phyloP scores from a whole-genome alignment of 768 basidiomycete genomes.

The Rubroboletus pulcherrimus region DNA sequence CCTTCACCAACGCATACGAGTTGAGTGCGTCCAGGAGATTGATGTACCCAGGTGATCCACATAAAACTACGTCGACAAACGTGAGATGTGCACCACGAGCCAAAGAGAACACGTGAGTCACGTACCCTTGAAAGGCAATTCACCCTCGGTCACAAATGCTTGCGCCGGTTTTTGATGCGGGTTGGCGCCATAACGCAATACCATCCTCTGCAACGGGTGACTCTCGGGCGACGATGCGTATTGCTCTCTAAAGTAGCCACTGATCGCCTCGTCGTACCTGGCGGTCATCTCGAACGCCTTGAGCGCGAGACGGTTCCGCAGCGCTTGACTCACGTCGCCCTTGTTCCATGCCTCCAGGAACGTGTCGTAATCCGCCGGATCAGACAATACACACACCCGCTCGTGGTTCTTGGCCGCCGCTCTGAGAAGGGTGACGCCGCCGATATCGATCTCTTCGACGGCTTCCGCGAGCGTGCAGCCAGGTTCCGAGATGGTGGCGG shows the following conservation, averaged over 20 bases:
- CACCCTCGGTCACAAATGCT: constrained; percentile 85
- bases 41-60: constrained; percentile 96
- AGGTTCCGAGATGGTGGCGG: constrained; percentile 82
- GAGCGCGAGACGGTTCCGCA: constrained; percentile 80
- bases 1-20: constrained; percentile 93
- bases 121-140: constrained; percentile 89
- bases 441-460: constrained; percentile 98
- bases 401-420: constrained; percentile 98
- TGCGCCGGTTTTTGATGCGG: constrained; percentile 99
- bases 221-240: constrained; percentile 86
- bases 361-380: constrained; percentile 80
- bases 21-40: constrained; percentile 97
- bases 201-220: constrained; percentile 74
- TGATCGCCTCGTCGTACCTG: constrained; percentile 91
- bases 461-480: constrained; percentile 88
- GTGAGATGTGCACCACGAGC: neutral
- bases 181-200: constrained; percentile 93
- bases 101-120: neutral
- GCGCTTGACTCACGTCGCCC: constrained; percentile 67
- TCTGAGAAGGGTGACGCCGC: constrained; percentile 94
- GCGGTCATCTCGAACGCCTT: constrained; percentile 99
- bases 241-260: constrained; percentile 93
- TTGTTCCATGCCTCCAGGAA: constrained; percentile 76
- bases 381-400: constrained; percentile 84
- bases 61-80: constrained; percentile 54